Percentiles rank a stretch among this genome's conserved stretches.
phyloP scores from a whole-genome alignment of 2,329 filamentous ascomycete species.

The Cercospora zeina region DNA sequence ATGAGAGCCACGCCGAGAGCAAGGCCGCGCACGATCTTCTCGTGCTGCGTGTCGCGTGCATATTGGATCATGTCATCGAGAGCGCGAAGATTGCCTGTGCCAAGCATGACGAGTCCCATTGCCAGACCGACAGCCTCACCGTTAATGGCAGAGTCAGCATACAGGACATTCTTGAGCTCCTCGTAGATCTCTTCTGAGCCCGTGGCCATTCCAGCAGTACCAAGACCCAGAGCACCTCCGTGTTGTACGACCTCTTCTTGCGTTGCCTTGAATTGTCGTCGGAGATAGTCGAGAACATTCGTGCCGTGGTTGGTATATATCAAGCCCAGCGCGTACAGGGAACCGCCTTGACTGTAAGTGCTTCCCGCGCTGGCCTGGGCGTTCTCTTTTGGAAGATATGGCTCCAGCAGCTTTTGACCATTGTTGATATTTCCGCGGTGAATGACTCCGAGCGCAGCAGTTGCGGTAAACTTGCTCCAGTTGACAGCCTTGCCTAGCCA shows the following conservation, averaged over 20 bases:
- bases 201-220: conserved; percentile 96
- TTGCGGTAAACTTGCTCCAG: conserved; percentile 99
- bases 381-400: conserved; percentile 81
- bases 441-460: conserved; percentile 92
- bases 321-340: conserved; percentile 89
- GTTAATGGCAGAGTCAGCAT: conserved; percentile 91
- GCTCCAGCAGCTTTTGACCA: conserved; percentile 87
- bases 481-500: conserved; percentile 98
- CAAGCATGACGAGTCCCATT: conserved; percentile 98
- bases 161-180: conserved; percentile 83
- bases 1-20: conserved; percentile 97
- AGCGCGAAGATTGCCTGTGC: conserved; percentile 91
- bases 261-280: conserved; percentile 70
- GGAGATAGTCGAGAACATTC: conserved; percentile 79
- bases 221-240: conserved; percentile 89
- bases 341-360: conserved; percentile 93
- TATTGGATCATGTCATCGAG: conserved; percentile 97
- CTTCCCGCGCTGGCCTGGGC: conserved; percentile 72
- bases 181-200: conserved; percentile 89
- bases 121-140: conserved; percentile 93
- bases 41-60: conserved; percentile 95
- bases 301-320: conserved; percentile 98
- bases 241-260: conserved; percentile 95
- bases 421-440: conserved; percentile 94
- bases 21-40: conserved; percentile 96